Evolutionary conservation across 495 filamentous ascomycete species (phyloP).

Genomic region (Viridothelium virens): DNA sequence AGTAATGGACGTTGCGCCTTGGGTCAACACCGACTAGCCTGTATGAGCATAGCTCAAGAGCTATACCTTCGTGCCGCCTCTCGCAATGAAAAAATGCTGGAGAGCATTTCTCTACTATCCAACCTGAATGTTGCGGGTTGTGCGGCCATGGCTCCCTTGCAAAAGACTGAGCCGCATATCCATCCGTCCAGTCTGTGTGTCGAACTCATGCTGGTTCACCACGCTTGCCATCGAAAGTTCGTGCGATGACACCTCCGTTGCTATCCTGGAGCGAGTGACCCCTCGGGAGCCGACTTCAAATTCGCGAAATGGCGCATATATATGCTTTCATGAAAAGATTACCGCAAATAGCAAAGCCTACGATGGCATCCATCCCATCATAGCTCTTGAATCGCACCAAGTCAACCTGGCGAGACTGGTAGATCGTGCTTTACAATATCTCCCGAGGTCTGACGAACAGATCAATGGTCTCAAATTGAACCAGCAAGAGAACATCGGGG

Average conservation of each 20-base stretch:
- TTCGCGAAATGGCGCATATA: neutral
- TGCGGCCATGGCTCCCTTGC: neutral
- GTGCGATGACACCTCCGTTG: conserved; percentile 95
- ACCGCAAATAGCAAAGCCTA: conserved; percentile 66
- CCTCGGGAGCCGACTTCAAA: conserved; percentile 31
- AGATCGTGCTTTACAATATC: conserved; percentile 40
- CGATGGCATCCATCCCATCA: conserved; percentile 69
- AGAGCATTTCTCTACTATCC: neutral
- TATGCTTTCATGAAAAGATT: conserved; percentile 75
- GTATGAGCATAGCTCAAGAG: neutral
- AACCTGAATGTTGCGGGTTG: neutral
- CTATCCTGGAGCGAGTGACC: conserved; percentile 51
- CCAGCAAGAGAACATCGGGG: neutral
- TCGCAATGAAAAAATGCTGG: neutral
- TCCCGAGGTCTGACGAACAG: neutral
- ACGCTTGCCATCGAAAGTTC: conserved; percentile 91
- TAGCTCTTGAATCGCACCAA: conserved; percentile 66
- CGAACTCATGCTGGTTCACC: neutral
- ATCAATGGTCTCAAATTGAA: neutral
- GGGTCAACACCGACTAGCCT: neutral
- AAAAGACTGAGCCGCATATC: neutral
- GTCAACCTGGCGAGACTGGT: conserved; percentile 58
- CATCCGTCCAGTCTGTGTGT: neutral
- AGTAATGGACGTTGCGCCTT: too few species aligned
- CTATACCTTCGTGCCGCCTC: neutral